Evolutionary conservation across 768 basidiomycete genomes (phyloP), one percentile per base, ranked within the genome.

Genomic region (Lactarius psammicola): DNA sequence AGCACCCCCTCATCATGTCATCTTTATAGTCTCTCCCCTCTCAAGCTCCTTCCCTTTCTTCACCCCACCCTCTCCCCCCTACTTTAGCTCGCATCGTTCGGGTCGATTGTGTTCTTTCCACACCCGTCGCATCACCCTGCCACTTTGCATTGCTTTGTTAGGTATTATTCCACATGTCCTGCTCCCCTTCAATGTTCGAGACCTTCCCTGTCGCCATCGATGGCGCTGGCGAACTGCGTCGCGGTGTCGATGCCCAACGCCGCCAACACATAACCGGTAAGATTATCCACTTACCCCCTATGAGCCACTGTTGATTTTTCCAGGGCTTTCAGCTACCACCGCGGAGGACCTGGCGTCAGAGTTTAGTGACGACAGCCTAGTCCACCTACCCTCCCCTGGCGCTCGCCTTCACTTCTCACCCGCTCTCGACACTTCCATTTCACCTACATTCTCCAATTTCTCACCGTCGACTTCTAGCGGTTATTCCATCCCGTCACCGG

Each of bases 381-480:
- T 49, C 38, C 65, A 67, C 56, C 67, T 62, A 38, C 59, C 65
- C 11, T 61, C 66, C 4, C 66, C 66, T 7, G 59, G 61, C 62
- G 66, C 61, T 34, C 67, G 60, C 36, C 60, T 55, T 30, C 31
- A 62, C 31, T 64, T 55, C 44, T 56, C 58, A 20, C 69, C 65
- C 36, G 8, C 44, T 30, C 69, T 65, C 54, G 69, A 66, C 62
- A 70, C 49, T 30, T 65, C 67, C 63, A 57, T 68, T 38, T 69
- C 70, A 28, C 70, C 67, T 18, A 61, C 57, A 30, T 70, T 42
- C 31, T 64, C 70, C 2, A 65, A 55, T 57, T 70, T 62, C 53
- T 67, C 70, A 42, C 63, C 64, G 44, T 63, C 69, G 11, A 63
- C 66, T 63, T 61, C 70, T n/a, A 64, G 69, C 31, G 63, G 67